These are phyloP conservation scores for Yarrowia sp. DNA, from an alignment of 805 yeast species.

Conservation along the genomic window DNA sequence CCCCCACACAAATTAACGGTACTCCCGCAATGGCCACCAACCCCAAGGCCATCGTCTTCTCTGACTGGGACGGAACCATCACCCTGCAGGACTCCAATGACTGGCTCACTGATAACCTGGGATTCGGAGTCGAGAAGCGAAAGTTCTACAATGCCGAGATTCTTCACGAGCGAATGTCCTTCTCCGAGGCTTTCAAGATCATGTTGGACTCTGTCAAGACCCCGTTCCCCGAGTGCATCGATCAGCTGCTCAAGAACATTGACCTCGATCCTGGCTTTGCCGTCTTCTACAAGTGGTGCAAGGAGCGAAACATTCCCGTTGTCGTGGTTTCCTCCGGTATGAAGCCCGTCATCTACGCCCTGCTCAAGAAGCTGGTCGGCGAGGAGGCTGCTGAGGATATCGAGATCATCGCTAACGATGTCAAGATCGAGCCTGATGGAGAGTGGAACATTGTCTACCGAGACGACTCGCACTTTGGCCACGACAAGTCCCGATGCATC, in stretches of 20 bases:
- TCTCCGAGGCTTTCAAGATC: conserved; percentile 72
- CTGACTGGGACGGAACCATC: conserved; percentile 98
- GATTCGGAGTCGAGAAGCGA: conserved; percentile 75
- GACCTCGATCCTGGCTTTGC: conserved; percentile 88
- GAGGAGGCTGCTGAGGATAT: conserved; percentile 67
- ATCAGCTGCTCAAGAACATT: conserved; percentile 59
- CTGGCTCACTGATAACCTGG: conserved; percentile 80
- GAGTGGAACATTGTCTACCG: conserved; percentile 83
- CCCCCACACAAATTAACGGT: neutral
- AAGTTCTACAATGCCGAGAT: conserved; percentile 67
- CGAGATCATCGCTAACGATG: conserved; percentile 80
- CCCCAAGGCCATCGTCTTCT: conserved; percentile 77
- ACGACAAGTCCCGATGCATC: conserved; percentile 86
- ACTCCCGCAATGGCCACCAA: conserved; percentile 37
- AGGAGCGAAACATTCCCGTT: conserved; percentile 68
- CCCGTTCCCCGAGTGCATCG: conserved; percentile 81
- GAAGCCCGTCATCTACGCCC: conserved; percentile 83
- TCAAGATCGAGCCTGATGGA: conserved; percentile 52
- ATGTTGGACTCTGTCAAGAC: conserved; percentile 79
- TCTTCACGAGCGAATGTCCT: conserved; percentile 58
- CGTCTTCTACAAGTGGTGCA: conserved; percentile 77
- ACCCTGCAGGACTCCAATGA: conserved; percentile 95
- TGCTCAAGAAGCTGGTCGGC: conserved; percentile 73
- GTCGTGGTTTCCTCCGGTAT: conserved; percentile 90
- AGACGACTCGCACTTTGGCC: conserved; percentile 88